A percentile compares a stretch with the other conserved stretches of the same genome.
Conservation (phyloP, 2,329 filamentous ascomycete species). For the Pestalotiopsis sp. region DNA sequence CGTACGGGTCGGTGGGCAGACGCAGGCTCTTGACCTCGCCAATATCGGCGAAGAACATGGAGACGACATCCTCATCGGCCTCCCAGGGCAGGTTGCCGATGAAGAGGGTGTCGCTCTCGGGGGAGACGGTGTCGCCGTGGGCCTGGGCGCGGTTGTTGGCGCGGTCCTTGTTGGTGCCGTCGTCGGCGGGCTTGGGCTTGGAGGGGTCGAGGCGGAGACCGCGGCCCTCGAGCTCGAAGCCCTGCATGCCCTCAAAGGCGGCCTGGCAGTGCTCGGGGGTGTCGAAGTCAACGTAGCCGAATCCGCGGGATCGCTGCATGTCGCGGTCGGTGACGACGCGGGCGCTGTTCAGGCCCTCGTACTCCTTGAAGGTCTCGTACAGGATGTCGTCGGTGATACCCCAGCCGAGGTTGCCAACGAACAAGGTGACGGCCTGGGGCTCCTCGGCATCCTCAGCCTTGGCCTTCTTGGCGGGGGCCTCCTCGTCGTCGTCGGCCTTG, state of each 20-base stretch:
- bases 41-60: constrained; percentile 71
- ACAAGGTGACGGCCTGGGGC: constrained; percentile 64
- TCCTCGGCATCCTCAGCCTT: constrained; percentile 58
- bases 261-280: constrained; percentile 66
- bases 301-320: constrained; percentile 82
- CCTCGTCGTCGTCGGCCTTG: constrained; percentile 57
- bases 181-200: constrained; percentile 61
- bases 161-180: constrained; percentile 52
- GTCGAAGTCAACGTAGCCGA: constrained; percentile 89
- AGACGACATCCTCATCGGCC: constrained; percentile 73
- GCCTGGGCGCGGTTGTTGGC: constrained; percentile 64
- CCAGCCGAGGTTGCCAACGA: constrained; percentile 90
- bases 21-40: constrained; percentile 76
- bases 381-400: constrained; percentile 84
- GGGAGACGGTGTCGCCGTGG: constrained; percentile 78
- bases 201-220: constrained; percentile 78
- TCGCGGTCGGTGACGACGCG: constrained; percentile 84
- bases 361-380: constrained; percentile 76
- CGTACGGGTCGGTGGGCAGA: constrained; percentile 80
- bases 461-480: constrained; percentile 62
- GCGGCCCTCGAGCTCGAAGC: constrained; percentile 72
- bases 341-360: constrained; percentile 69
- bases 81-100: constrained; percentile 90
- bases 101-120: constrained; percentile 84
- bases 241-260: constrained; percentile 75